These are phyloP conservation scores for Pseudoscleropodium purum DNA, from an alignment of 225 moss, liverwort and hornwort species.

Conservation along the genomic window DNA sequence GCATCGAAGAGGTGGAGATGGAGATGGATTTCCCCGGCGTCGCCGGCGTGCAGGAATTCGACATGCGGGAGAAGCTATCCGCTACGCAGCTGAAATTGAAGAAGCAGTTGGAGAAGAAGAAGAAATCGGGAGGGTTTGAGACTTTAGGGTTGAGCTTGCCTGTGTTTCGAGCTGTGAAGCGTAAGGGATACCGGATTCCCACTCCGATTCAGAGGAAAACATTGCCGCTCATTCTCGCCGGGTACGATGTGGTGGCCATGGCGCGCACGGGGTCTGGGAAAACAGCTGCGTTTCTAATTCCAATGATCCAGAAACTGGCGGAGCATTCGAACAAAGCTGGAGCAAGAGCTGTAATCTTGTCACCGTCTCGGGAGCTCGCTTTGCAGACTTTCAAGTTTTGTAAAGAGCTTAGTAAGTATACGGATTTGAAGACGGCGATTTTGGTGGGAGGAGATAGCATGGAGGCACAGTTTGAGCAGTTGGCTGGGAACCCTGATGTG, in stretches of 20 bases:
- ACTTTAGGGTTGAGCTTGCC: conserved; percentile 74
- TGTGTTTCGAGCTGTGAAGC: conserved; percentile 87
- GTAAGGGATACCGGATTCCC: conserved; percentile 88
- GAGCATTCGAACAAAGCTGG: conserved; percentile 70
- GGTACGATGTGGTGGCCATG: conserved; percentile 90
- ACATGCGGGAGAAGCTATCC: conserved; percentile 26
- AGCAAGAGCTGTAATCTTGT: conserved; percentile 75
- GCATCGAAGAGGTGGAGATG: conserved; percentile 10
- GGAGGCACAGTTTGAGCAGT: conserved; percentile 92
- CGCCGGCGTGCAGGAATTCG: conserved; percentile 39
- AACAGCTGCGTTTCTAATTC: conserved; percentile 79
- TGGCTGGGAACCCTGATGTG: conserved; percentile 82
- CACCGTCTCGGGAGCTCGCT: conserved; percentile 78
- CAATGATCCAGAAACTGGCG: conserved; percentile 79
- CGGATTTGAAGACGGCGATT: conserved; percentile 62
- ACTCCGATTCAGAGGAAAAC: conserved; percentile 97
- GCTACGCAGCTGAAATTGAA: conserved; percentile 47
- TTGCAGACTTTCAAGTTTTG: conserved; percentile 91
- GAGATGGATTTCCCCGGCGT: conserved; percentile 11
- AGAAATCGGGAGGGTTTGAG: conserved; percentile 92
- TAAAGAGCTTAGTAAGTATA: conserved; percentile 82
- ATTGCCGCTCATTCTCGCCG: conserved; percentile 74
- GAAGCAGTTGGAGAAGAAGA: conserved; percentile 65
- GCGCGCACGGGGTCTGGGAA: conserved; percentile 83
- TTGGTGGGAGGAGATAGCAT: conserved; percentile 97